Base-by-base conservation (phyloP, 768 basidiomycete species). In the Kwoniella sp. region DNA sequence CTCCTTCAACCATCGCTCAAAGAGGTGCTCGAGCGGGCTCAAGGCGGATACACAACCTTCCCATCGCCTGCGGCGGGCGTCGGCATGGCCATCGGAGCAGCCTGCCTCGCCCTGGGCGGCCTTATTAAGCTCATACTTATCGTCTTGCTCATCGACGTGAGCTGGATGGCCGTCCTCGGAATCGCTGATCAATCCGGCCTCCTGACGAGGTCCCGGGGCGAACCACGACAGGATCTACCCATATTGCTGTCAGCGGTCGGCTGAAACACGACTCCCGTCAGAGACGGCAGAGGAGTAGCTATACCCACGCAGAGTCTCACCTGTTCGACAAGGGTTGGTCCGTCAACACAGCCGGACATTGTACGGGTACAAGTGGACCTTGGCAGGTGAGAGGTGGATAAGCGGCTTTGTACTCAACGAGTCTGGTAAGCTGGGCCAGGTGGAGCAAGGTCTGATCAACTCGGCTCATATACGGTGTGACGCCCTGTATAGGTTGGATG, bases 331-430 rank as follows among this genome's bases (percentile, higher is more conserved):
- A 38, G 29, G 26, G 47, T 32, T 9, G 34, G 22, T 17, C 47
- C 47, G 27, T 38, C 26, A 38, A 37, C 14, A 39, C 47, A 38
- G 33, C 34, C 47, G 17, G 47, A 48, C 47, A 48, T 48, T 8
- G 31, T 32, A 32, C 31, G 8, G 31, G n/a, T n/a, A n/a, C n/a
- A n/a, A n/a, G n/a, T n/a, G n/a, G n/a, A n/a, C n/a, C n/a, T n/a
- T n/a, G n/a, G n/a, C n/a, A n/a, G n/a, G n/a, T n/a, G n/a, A n/a
- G n/a, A n/a, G n/a, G n/a, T n/a, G n/a, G n/a, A n/a, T n/a, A n/a
- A n/a, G n/a, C n/a, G n/a, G n/a, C n/a, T n/a, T n/a, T n/a, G n/a
- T n/a, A n/a, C n/a, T n/a, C n/a, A n/a, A n/a, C n/a, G n/a, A n/a
- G n/a, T n/a, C n/a, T n/a, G n/a, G n/a, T n/a, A n/a, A n/a, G n/a